Percentiles rank a stretch among this genome's conserved stretches.
phyloP scores from a whole-genome alignment of 2,329 filamentous ascomycete species.

The Penicillium sp. region DNA sequence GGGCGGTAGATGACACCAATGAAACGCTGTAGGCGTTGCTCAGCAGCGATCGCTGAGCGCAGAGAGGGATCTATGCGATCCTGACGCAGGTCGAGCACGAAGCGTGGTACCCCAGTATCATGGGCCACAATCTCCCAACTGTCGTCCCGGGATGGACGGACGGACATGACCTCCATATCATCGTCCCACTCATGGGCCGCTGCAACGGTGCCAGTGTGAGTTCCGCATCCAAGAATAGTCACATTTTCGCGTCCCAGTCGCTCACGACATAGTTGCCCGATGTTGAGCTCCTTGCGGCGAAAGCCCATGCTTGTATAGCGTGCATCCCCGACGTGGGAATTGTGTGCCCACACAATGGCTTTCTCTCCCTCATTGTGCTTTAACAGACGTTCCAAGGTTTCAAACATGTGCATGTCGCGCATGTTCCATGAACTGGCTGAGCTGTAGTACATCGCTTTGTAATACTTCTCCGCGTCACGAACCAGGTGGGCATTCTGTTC shows the following conservation, averaged over 20 bases:
- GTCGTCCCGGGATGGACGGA: constrained; percentile 46
- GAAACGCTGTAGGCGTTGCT: constrained; percentile 48
- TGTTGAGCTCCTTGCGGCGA: constrained; percentile 47
- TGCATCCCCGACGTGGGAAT: constrained; percentile 55
- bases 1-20: constrained; percentile 55
- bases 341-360: constrained; percentile 55
- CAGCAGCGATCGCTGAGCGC: constrained; percentile 36
- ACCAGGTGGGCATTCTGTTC: constrained; percentile 54
- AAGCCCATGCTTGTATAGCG: constrained; percentile 51
- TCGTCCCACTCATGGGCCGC: constrained; percentile 53
- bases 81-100: constrained; percentile 48
- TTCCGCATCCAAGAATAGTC: constrained; percentile 49
- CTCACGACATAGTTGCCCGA: constrained; percentile 55
- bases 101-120: constrained; percentile 45
- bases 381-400: constrained; percentile 47
- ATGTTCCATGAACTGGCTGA: constrained; percentile 52
- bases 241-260: constrained; percentile 42
- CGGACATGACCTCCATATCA: constrained; percentile 51
- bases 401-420: constrained; percentile 54
- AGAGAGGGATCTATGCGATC: constrained; percentile 36
- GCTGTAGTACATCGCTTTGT: constrained; percentile 53
- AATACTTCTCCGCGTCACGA: constrained; percentile 52
- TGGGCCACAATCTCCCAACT: constrained; percentile 53
- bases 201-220: constrained; percentile 53
- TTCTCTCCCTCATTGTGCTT: constrained; percentile 43